phyloP scores from a whole-genome alignment of 2,329 filamentous ascomycete genomes.

The Monilinia aucupariae region DNA sequence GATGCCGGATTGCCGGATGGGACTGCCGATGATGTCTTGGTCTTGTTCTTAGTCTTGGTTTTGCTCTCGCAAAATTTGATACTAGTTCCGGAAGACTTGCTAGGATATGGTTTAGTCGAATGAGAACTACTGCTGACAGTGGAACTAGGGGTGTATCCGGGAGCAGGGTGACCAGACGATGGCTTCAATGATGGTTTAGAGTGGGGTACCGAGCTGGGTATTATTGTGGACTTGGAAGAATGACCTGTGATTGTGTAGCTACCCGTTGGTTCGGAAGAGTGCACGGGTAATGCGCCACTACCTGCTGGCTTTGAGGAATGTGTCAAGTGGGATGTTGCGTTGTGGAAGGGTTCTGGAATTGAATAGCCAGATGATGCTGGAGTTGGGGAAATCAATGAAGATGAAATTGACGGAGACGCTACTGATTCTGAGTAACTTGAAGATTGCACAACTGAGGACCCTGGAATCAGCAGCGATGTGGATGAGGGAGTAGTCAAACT shows the following conservation, averaged over 20 bases:
- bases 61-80: neutral
- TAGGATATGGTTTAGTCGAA: neutral
- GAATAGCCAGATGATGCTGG: neutral
- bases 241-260: neutral
- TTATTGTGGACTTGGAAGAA: neutral
- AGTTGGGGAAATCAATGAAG: neutral
- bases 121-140: neutral
- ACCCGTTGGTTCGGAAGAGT: neutral
- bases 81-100: neutral
- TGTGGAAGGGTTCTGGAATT: neutral
- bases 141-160: neutral
- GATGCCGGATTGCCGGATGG: neutral
- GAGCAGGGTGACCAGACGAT: slow-evolving; percentile 12
- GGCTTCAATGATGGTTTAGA: neutral
- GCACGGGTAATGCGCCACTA: neutral
- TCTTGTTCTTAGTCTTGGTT: neutral
- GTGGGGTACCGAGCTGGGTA: neutral
- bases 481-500: neutral
- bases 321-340: neutral
- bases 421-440: neutral
- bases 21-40: neutral
- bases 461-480: neutral
- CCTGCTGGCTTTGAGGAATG: neutral
- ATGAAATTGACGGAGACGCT: neutral
- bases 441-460: neutral